Evolutionary conservation across 192 early-diverging fungal genomes (phyloP).

Genomic region (Rhizophagus clarus): DNA sequence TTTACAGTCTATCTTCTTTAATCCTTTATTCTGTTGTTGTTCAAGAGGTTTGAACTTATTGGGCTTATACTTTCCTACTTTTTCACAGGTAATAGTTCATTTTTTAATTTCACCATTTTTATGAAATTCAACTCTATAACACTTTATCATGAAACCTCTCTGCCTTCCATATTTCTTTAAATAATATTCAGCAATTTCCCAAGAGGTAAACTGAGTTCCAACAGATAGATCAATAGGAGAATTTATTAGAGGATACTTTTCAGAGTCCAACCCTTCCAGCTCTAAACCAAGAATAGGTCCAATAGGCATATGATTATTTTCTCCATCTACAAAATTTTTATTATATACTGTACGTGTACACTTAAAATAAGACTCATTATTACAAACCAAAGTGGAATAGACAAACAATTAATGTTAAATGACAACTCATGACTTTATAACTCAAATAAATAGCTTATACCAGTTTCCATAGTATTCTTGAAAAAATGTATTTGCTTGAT

Average conservation of each 20-base stretch:
- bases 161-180: background rate
- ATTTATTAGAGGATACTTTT: background rate
- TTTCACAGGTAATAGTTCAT: background rate
- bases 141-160: background rate
- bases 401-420: too few species aligned
- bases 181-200: conserved; percentile 5
- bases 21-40: conserved; percentile 6
- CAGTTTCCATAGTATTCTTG: too few species aligned
- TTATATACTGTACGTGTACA: too few species aligned
- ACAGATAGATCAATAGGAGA: background rate
- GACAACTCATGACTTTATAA: too few species aligned
- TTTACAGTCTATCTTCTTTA: background rate
- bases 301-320: too few species aligned
- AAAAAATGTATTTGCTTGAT: too few species aligned
- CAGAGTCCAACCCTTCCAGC: background rate
- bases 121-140: conserved; percentile 10
- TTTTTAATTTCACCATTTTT: background rate
- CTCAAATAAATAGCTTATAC: too few species aligned
- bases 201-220: background rate
- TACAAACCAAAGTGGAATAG: too few species aligned
- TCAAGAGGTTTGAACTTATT: background rate
- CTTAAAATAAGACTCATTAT: too few species aligned
- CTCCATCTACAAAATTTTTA: too few species aligned
- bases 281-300: background rate
- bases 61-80: background rate